phyloP scores from a whole-genome alignment of 2,329 filamentous ascomycete species.

The Colletotrichum cereale region DNA sequence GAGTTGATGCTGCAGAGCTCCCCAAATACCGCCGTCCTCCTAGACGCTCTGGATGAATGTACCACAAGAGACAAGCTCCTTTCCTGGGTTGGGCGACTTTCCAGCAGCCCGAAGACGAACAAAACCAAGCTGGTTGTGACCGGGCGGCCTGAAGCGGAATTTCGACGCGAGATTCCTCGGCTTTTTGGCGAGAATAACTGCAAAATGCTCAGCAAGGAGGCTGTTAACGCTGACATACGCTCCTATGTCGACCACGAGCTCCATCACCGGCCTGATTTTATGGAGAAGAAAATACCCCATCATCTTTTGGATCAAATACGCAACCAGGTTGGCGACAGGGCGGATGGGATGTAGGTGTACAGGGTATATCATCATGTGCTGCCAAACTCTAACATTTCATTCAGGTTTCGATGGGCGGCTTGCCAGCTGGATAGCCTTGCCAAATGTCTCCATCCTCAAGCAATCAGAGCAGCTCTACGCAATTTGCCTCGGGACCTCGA shows the following conservation, averaged over 20 bases:
- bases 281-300: no score
- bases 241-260: constrained; percentile 3
- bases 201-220: background rate
- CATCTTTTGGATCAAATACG: background rate
- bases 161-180: background rate
- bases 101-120: background rate
- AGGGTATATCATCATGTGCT: background rate
- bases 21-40: background rate
- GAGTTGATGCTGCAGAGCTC: background rate
- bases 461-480: background rate
- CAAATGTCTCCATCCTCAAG: background rate
- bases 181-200: background rate
- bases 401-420: constrained; percentile 21
- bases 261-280: background rate
- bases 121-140: constrained; percentile 8
- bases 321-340: constrained; percentile 5
- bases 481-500: background rate
- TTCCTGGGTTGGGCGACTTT: background rate
- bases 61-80: background rate
- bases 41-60: constrained; percentile 21
- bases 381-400: background rate
- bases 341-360: constrained; percentile 7
- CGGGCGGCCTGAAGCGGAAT: constrained; percentile 14
- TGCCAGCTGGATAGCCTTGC: constrained; percentile 17
- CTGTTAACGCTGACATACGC: constrained; percentile 6